A percentile compares a stretch with the other conserved stretches of the same genome.
Conservation (phyloP, 2,329 filamentous ascomycete genomes). For the Aureobasidium sp. region DNA sequence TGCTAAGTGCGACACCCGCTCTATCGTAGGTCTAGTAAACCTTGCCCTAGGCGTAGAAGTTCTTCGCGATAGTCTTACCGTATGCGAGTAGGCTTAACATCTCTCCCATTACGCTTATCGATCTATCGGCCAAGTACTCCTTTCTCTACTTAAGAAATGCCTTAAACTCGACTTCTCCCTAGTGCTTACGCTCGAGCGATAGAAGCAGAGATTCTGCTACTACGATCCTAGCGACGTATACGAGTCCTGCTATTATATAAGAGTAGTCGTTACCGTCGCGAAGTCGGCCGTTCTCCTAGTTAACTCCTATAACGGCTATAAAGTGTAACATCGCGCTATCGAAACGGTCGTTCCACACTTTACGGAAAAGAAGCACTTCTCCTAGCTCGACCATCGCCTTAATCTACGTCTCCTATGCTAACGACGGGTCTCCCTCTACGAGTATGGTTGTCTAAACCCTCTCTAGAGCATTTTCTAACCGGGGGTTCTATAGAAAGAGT, state of each 20-base stretch:
- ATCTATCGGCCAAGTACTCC: slow-evolving; percentile 19
- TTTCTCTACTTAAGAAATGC: slow-evolving; percentile 16
- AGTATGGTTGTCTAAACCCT: neutral
- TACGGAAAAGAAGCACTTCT: slow-evolving; percentile 5
- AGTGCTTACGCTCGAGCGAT: slow-evolving; percentile 9
- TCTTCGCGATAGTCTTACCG: slow-evolving; percentile 19
- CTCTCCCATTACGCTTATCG: slow-evolving; percentile 20
- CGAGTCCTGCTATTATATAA: neutral
- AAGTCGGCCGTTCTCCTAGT: slow-evolving; percentile 12
- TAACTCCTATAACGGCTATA: slow-evolving; percentile 16
- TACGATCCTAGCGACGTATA: slow-evolving; percentile 15
- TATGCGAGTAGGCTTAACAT: slow-evolving; percentile 22
- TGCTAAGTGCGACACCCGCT: slow-evolving; percentile 17
- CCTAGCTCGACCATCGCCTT: slow-evolving; percentile 4
- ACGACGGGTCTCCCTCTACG: neutral
- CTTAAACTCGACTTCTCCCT: slow-evolving; percentile 17
- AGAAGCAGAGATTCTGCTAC: slow-evolving; percentile 19
- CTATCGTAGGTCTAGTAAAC: slow-evolving; percentile 18
- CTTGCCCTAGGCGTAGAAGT: slow-evolving; percentile 17
- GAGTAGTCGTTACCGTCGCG: slow-evolving; percentile 8
- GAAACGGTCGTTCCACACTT: slow-evolving; percentile 13
- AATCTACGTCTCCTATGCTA: slow-evolving; percentile 9
- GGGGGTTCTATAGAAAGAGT: slow-evolving; percentile 6
- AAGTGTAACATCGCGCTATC: slow-evolving; percentile 16
- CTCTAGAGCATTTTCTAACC: neutral